Percentiles rank a stretch among this genome's conserved stretches.
These are phyloP conservation scores for Pseudoscleropodium purum DNA, from an alignment of 225 moss, liverwort and hornwort species.

Conservation along the genomic window DNA sequence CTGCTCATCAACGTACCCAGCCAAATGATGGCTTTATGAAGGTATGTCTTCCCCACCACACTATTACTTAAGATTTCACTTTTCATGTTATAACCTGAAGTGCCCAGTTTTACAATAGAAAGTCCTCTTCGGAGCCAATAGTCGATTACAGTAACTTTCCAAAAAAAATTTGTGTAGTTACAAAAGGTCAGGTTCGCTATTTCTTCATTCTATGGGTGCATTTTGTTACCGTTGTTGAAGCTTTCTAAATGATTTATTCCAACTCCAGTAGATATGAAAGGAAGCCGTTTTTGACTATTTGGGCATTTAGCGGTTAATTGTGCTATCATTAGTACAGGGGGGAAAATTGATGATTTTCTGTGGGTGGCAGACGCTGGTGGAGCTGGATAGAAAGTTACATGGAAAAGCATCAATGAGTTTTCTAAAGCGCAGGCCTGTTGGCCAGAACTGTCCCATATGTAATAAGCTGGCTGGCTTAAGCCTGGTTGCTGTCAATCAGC, in stretches of 20 bases:
- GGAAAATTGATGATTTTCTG: neutral
- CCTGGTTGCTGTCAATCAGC: constrained; percentile 59
- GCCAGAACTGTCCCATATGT: constrained; percentile 76
- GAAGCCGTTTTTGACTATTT: too few relatives aligned
- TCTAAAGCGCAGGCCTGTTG: constrained; percentile 52
- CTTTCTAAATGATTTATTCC: neutral
- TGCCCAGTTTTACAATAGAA: neutral
- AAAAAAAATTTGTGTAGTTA: neutral
- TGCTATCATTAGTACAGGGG: neutral
- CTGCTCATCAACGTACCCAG: constrained; percentile 71
- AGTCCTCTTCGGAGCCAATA: too few relatives aligned
- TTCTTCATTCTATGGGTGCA: neutral
- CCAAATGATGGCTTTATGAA: constrained; percentile 98
- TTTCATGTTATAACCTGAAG: neutral
- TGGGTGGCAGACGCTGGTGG: constrained; percentile 46
- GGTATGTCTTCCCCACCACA: neutral
- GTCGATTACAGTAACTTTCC: too few relatives aligned
- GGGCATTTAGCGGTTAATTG: neutral
- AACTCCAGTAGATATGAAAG: neutral
- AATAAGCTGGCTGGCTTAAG: constrained; percentile 71
- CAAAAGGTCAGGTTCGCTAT: neutral
- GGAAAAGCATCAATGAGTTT: constrained; percentile 82
- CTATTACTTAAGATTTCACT: neutral
- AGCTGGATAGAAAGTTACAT: constrained; percentile 58
- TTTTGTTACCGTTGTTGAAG: neutral